Base-by-base conservation (phyloP, 345 rosid species). In the Populus davidiana region DNA sequence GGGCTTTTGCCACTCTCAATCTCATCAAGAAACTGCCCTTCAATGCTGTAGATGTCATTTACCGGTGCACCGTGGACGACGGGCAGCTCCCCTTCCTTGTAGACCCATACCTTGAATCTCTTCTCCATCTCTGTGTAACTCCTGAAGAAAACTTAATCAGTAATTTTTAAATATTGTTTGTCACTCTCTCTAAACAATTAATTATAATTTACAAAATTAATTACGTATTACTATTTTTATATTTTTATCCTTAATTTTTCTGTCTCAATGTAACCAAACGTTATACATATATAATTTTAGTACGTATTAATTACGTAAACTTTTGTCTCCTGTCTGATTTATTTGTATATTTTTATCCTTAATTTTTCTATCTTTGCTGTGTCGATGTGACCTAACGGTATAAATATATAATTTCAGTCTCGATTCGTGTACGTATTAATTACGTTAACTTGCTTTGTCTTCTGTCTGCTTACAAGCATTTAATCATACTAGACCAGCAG, bases 81-180 rank as follows among this genome's bases (percentile, higher is more conserved):
- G 2, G 93, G 93, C 38, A 31, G 80, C 44, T 89, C 91, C 35
- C 96, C 92, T 86, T 90, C 96, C 44, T 67, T 86, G 78, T 91
- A 90, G 1, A 82, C 74, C 93, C 92, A 91, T 1, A 91, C 79
- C 77, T 86, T 90, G 72, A 90, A 83, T 82, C 79, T 86, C 84
- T 85, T 89, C 83, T 78, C 78, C 92, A 91, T 90, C 70, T 91
- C 89, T 25, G 75, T 88, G 70, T 85, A 90, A 73, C 96, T 91
- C 82, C 91, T 91, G 80, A 10, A 44, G 8, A 43, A 59, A 7
- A 29, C 3, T 25, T 31, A 21, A 2, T 23, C 9, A 20, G 59
- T 20, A 18, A 52, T 18, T 18, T 6, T 8, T 18, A 6, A 50
- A 50, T 50, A 6, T 18, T 49, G 5, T 5, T 16, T 14, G 18